Evolutionary conservation across 768 basidiomycete species (phyloP), one percentile per base, ranked within the genome.

Genomic region (Mycena metata): DNA sequence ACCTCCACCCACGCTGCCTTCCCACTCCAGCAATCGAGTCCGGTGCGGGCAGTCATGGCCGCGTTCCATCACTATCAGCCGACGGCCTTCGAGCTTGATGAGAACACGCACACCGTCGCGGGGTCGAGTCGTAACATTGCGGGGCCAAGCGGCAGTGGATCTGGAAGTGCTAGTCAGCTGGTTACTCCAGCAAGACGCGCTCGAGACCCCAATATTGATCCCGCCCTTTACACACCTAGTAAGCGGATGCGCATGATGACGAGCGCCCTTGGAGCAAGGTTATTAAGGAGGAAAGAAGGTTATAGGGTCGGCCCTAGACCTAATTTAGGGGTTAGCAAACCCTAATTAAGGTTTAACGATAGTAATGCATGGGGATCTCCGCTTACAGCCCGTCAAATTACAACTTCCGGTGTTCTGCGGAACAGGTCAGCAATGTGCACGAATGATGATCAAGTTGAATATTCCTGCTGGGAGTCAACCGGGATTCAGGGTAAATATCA

Each of bases 1-100:
- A 75, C 69, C 5, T 77, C 76, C 0, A 72, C 58, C 3, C 42
- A 67, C 23, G 50, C 54, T 5, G 26, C 54, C 12, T 76, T 75
- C 60, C 75, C 75, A 1, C 42, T 62, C 10, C 67, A 41, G n/a
- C 66, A 74, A 21, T 19, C 63, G 9, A 69, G 66, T 35, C 72
- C 72, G 1, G 64, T 66, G 17, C 59, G 51, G 45, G 66, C 60
- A 7, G 41, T 71, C 15, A 60, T 54, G 26, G n/a, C 50, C 2
- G 61, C 61, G 6, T 30, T 30, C 30, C 30, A 30, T 30, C 30
- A 30, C 6, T 65, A 30, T 30, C 30, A 30, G 30, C 30, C 30
- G 6, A 30, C 30, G 6, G 3, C 30, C 3, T 30, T 30, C 3
- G 30, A 30, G 24, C 36, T 62, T 8, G 60, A 62, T 23, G 21